Evolutionary conservation across 2,329 filamentous ascomycete genomes (phyloP).

Genomic region (Ascocoryne sarcoides): DNA sequence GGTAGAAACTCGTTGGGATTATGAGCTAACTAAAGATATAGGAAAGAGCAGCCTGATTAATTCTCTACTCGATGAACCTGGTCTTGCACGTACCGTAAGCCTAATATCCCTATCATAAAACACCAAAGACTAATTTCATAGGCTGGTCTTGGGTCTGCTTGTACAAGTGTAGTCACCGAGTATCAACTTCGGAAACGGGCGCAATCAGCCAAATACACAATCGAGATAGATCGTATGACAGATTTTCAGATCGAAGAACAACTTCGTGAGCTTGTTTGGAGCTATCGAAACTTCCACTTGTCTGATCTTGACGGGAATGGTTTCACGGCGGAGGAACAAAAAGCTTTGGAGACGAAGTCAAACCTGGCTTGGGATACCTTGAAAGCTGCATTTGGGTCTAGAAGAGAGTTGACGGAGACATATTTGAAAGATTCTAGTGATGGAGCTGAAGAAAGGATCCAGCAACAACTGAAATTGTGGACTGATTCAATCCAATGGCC

Average conservation of each 20-base stretch:
- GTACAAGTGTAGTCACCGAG: constrained; percentile 11
- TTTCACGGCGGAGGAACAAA: neutral
- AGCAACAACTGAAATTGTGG: constrained; percentile 3
- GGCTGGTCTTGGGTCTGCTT: constrained; percentile 10
- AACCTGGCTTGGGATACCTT: constrained; percentile 7
- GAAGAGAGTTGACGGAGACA: constrained; percentile 1
- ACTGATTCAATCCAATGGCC: constrained; percentile 2
- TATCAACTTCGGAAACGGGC: constrained; percentile 3
- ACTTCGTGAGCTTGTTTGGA: constrained; percentile 6
- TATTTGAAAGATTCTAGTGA: neutral
- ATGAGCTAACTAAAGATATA: neutral
- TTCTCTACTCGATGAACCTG: too few species aligned
- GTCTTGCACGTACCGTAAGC: neutral
- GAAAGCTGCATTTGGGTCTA: constrained; percentile 7
- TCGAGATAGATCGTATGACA: constrained; percentile 12
- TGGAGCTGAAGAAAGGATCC: constrained; percentile 3
- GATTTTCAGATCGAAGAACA: constrained; percentile 8
- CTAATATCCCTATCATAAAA: neutral
- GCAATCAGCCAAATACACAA: constrained; percentile 6
- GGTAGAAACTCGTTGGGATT: neutral
- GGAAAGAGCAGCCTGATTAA: neutral
- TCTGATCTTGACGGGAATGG: neutral
- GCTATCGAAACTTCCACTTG: constrained; percentile 4
- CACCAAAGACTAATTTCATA: neutral
- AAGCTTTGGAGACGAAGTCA: neutral